Evolutionary conservation across 2,329 filamentous ascomycete species (phyloP), one percentile per base, ranked within the genome.

Genomic region (Talaromyces sp.): DNA sequence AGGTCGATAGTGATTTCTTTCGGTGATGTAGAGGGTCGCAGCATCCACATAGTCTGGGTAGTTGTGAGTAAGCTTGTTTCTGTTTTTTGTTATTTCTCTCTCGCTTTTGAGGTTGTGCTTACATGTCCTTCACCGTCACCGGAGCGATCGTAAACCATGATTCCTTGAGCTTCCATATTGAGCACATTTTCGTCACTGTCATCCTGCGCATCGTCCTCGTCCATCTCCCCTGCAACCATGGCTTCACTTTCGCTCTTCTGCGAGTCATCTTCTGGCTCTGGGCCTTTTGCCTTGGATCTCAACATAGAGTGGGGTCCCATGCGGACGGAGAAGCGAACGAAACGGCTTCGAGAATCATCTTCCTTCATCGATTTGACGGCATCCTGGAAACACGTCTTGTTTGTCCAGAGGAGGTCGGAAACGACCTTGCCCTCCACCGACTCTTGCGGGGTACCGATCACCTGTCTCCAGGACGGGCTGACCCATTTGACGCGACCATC

Each of bases 31-130:
- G 92, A 96, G 2, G 93, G 94, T 65, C 94, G 90, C 66, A 99
- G 86, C 92, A 99, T 99, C 94, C 94, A 99, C 95, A 99, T 99
- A 19, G 91, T 96, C 91, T 96, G 63, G 54, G 41, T 46, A 53
- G 62, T 61, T 75, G 70, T 65, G 67, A 63, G 46, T 35, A 7
- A 38, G 2, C 3, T n/a, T 29, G 17, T 17, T 27, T 8, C 9
- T 27, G 12, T 51, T 14, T 52, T 29, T 52, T 7, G 3, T 51
- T 51, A n/a, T 12, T 5, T 21, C 3, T 26, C 3, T 50, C 52
- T 48, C 55, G 6, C 26, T 14, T 14, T 54, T 52, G 57, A 38
- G 19, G 24, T 11, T 19, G 43, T 10, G 83, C 90, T 81, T 84
- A 95, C 91, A 81, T 97, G 93, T 70, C 91, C 94, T 72, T 94